Base-by-base conservation (phyloP, 1,139 yeast genomes). In the Protomyces pachydermus region DNA sequence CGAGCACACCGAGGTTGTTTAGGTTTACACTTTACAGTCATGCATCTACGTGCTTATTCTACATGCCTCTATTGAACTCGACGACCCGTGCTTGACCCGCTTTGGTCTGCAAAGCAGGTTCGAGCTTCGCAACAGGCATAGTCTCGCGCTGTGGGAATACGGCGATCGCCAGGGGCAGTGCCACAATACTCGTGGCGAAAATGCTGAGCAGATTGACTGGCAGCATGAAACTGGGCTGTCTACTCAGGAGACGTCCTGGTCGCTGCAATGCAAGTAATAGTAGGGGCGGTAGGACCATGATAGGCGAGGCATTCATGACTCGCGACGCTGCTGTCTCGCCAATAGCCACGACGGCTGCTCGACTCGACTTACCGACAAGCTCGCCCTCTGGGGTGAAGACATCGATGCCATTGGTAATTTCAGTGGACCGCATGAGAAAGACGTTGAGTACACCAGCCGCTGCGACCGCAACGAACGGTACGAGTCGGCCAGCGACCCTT, bases 381-480 rank as follows among this genome's bases (percentile, higher is more conserved):
- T 85, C 87, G 42, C 25, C 25, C 50, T 46, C 39, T 14, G 58
- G 50, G 4, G 25, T 42, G 71, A 79, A 89, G 3, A 93, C 97
- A 12, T 83, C 74, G 64, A 83, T 83, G 68, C 98, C 98, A 74
- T 87, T 87, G 70, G 84, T 84, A 34, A 93, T 85, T 77, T 93
- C 98, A 76, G 91, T 95, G 67, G 95, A 84, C 77, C 98, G 85
- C 98, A 93, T 93, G 69, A 95, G 81, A 72, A 89, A 89, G 35
- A 93, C 97, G 71, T 93, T 93, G 52, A 91, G 95, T 46, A 91
- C 80, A 73, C 98, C 98, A 0, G 98, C 98, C 56, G 95, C 85
- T 0, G 91, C 97, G 48, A 93, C 98, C 3, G 98, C 98, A 1
- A 98, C 98, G 77, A 93, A 93, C 4, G 98, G 98, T 5, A 93